phyloP scores from a whole-genome alignment of 2,329 filamentous ascomycete species.

The Emergomyces orientalis region DNA sequence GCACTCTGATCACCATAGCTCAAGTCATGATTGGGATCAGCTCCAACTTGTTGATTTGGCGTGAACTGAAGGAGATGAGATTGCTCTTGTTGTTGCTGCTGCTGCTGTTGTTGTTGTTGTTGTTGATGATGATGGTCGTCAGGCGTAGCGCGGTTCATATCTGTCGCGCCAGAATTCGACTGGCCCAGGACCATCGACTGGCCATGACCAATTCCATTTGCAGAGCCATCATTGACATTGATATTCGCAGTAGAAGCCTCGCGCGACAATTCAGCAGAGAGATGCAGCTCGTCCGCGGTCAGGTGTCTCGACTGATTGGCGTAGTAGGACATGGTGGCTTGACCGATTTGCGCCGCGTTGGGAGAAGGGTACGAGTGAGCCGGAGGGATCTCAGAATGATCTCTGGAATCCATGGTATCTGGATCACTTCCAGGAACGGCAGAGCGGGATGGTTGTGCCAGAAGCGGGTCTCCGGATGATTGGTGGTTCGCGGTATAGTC shows the following conservation, averaged over 20 bases:
- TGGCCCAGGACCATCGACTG: conserved; percentile 33
- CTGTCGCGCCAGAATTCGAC: conserved; percentile 26
- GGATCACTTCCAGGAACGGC: conserved; percentile 12
- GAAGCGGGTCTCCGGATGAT: conserved; percentile 28
- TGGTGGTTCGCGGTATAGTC: conserved; percentile 10
- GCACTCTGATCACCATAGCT: conserved; percentile 53
- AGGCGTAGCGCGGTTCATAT: conserved; percentile 31
- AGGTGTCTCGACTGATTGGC: conserved; percentile 31
- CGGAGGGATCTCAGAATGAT: conserved; percentile 36
- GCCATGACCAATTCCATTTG: conserved; percentile 32
- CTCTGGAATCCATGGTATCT: conserved; percentile 32
- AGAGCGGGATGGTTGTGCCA: conserved; percentile 18
- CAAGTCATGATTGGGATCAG: conserved; percentile 39
- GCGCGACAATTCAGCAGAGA: conserved; percentile 41
- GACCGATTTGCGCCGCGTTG: conserved; percentile 36
- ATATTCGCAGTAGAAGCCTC: conserved; percentile 38
- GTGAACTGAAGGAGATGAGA: conserved; percentile 36
- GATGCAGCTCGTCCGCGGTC: conserved; percentile 39
- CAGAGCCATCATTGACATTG: conserved; percentile 32
- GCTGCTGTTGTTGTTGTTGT: conserved; percentile 11
- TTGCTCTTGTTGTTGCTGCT: conserved; percentile 18
- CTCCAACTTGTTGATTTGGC: conserved; percentile 36
- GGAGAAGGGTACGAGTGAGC: conserved; percentile 37
- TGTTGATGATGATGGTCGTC: conserved; percentile 25
- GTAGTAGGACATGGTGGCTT: conserved; percentile 37